Conservation (phyloP, 495 filamentous ascomycete species). For the Daldinia childiae region DNA sequence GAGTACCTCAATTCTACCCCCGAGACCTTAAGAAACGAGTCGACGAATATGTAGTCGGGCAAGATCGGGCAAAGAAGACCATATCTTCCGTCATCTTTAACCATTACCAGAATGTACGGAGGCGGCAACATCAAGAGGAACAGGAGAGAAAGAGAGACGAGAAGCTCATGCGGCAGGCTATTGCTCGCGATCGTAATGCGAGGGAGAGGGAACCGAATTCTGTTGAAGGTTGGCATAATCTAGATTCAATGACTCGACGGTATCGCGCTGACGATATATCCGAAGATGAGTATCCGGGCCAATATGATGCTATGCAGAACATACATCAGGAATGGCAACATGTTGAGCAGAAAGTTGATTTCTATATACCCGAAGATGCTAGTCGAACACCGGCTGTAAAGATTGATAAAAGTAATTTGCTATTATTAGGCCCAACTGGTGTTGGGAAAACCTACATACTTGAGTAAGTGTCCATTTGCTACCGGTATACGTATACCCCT, state of each 20-base stretch:
- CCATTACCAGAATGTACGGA: slow-evolving; percentile 89
- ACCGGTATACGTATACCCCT: background rate
- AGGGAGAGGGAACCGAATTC: slow-evolving; percentile 50
- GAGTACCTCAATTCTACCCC: slow-evolving; percentile 80
- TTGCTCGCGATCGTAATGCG: slow-evolving; percentile 57
- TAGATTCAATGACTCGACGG: slow-evolving; percentile 35
- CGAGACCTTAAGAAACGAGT: slow-evolving; percentile 86
- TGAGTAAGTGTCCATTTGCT: slow-evolving; percentile 57
- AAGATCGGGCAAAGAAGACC: slow-evolving; percentile 95
- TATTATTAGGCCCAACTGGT: slow-evolving; percentile 91
- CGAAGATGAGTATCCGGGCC: slow-evolving; percentile 83
- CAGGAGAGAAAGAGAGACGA: slow-evolving; percentile 71
- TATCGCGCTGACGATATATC: slow-evolving; percentile 45
- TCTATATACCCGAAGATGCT: slow-evolving; percentile 55
- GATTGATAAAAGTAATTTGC: slow-evolving; percentile 95
- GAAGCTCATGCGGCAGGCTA: slow-evolving; percentile 56
- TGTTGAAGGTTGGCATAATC: slow-evolving; percentile 59
- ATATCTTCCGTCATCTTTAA: slow-evolving; percentile 95
- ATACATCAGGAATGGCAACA: slow-evolving; percentile 43
- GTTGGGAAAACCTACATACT: slow-evolving; percentile 97
- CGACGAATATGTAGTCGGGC: slow-evolving; percentile 95
- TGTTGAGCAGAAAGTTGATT: slow-evolving; percentile 41
- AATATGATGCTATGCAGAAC: slow-evolving; percentile 67
- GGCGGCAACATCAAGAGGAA: slow-evolving; percentile 81
- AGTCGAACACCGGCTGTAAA: slow-evolving; percentile 69